These are phyloP conservation scores for Kodamaea ohmeri DNA, from an alignment of 1,139 yeast genomes.

Conservation along the genomic window DNA sequence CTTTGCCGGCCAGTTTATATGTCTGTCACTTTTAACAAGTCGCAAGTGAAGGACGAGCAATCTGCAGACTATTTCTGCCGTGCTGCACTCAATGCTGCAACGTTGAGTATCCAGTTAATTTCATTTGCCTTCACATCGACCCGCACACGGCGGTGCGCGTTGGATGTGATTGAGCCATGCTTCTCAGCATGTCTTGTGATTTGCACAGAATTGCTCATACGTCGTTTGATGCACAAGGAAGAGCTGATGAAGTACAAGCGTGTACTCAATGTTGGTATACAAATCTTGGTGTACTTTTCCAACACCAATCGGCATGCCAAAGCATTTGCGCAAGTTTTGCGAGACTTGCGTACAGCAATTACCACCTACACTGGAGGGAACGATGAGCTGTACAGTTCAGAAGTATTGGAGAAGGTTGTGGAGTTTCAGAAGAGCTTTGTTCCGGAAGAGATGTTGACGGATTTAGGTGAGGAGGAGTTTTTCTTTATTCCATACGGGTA, in stretches of 20 bases:
- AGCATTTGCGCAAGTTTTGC: neutral
- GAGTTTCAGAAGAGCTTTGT: conserved; percentile 24
- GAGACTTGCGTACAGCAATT: conserved; percentile 9
- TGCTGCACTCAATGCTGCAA: conserved; percentile 12
- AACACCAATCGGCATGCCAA: conserved; percentile 2
- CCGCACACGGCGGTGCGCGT: conserved; percentile 3
- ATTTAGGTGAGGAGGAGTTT: conserved; percentile 3
- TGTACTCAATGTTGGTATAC: conserved; percentile 15
- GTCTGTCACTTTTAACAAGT: conserved; percentile 5
- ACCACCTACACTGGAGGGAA: conserved; percentile 1
- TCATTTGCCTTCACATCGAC: conserved; percentile 6
- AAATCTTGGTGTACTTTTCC: conserved; percentile 18
- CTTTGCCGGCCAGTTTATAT: conserved; percentile 10
- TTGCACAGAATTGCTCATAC: conserved; percentile 18
- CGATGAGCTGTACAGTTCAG: conserved; percentile 6
- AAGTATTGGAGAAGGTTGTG: conserved; percentile 12
- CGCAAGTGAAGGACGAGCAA: neutral
- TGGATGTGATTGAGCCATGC: conserved; percentile 10
- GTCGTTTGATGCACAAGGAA: conserved; percentile 13
- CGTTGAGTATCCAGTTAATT: conserved; percentile 10
- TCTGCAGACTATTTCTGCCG: conserved; percentile 6
- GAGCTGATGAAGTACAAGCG: conserved; percentile 16
- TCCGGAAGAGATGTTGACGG: conserved; percentile 3
- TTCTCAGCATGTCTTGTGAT: conserved; percentile 15
- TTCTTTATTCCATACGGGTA: conserved; percentile 4